Percentiles rank a stretch among this genome's conserved stretches.
These are phyloP conservation scores for Fusarium sp. DNA, from an alignment of 2,329 filamentous ascomycete genomes.

Conservation along the genomic window DNA sequence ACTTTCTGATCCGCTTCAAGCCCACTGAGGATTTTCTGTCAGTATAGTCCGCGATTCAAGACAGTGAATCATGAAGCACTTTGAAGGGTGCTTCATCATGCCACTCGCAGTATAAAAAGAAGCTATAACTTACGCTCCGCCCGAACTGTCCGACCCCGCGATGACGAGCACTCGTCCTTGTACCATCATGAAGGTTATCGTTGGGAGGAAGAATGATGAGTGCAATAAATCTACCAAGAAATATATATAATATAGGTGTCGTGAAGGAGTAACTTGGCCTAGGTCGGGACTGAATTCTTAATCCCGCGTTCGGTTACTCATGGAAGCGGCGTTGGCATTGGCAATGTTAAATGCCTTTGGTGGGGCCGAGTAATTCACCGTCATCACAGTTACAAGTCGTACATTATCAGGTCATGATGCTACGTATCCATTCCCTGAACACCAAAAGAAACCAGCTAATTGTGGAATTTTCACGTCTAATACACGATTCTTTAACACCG, in stretches of 20 bases:
- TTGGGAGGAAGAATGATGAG: not conserved
- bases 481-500: not conserved
- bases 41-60: not conserved
- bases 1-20: constrained; percentile 97
- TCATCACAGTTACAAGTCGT: constrained; percentile 15
- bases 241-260: not conserved
- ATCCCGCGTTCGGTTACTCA: constrained; percentile 28
- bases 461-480: not conserved
- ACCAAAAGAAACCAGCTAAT: not conserved
- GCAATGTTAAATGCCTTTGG: constrained; percentile 5
- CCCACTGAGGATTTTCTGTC: constrained; percentile 67
- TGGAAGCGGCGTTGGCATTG: constrained; percentile 7
- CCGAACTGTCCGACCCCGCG: constrained; percentile 90
- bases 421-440: not conserved
- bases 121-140: constrained; percentile 75
- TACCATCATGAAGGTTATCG: constrained; percentile 48
- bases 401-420: constrained; percentile 31
- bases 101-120: not conserved
- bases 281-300: constrained; percentile 8
- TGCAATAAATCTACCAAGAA: no score
- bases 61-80: not conserved
- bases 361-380: constrained; percentile 32
- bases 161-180: constrained; percentile 77
- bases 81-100: constrained; percentile 1
- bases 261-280: not conserved